Percentiles rank a stretch among this genome's conserved stretches.
Evolutionary conservation across 1,284 basidiomycete species (phyloP).

Genomic region (Ceraceosorus bombacis): DNA sequence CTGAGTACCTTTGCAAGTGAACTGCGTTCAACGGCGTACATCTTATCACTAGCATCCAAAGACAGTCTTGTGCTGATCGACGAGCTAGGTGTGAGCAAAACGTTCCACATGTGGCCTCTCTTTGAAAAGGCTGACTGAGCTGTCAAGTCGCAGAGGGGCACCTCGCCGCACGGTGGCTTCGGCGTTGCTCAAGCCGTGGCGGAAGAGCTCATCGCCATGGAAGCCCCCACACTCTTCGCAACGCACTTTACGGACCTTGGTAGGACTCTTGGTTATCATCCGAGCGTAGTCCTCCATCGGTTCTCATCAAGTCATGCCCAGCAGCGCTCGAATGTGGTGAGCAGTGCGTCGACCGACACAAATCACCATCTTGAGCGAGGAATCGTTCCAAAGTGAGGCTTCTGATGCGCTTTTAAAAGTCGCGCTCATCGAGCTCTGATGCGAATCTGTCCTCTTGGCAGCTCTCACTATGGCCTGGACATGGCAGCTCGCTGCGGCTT

Average conservation of each 20-base stretch:
- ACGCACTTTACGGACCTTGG: constrained; percentile 57
- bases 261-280: constrained; percentile 17
- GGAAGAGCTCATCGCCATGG: constrained; percentile 63
- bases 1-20: constrained; percentile 28
- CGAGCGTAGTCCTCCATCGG: constrained; percentile 19
- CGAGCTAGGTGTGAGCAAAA: constrained; percentile 60
- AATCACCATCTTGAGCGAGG: too few relatives aligned
- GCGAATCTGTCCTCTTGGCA: too few relatives aligned
- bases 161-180: constrained; percentile 73
- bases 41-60: constrained; percentile 55
- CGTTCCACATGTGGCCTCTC: too few relatives aligned
- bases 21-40: constrained; percentile 47
- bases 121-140: not conserved
- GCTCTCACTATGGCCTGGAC: too few relatives aligned
- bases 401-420: too few relatives aligned
- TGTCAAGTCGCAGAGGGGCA: constrained; percentile 55
- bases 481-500: too few relatives aligned
- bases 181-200: constrained; percentile 88
- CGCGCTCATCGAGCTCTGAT: too few relatives aligned
- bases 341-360: too few relatives aligned
- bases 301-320: too few relatives aligned
- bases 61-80: constrained; percentile 73
- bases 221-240: constrained; percentile 81
- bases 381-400: too few relatives aligned
- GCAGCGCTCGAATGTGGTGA: too few relatives aligned